phyloP scores from a whole-genome alignment of 768 basidiomycete genomes.

The Coprinellus micaceus region DNA sequence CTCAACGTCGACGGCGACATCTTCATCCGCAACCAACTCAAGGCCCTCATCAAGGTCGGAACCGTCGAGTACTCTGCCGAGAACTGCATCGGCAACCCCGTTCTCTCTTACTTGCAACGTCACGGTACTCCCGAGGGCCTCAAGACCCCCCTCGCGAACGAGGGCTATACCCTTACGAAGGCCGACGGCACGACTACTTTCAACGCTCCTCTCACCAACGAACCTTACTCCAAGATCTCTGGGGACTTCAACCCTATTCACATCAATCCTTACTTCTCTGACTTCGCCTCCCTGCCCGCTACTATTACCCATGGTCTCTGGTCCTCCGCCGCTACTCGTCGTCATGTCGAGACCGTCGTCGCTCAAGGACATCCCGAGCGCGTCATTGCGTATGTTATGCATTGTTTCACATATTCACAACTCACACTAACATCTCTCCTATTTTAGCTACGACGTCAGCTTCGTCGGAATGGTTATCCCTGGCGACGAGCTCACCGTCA shows the following conservation, averaged over 20 bases:
- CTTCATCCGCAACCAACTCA: constrained; percentile 85
- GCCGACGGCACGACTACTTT: constrained; percentile 60
- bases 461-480: constrained; percentile 98
- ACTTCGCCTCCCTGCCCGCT: constrained; percentile 86
- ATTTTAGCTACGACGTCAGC: constrained; percentile 67
- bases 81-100: constrained; percentile 89
- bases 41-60: constrained; percentile 84
- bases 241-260: constrained; percentile 99
- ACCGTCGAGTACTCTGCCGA: constrained; percentile 84
- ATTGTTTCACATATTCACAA: constrained; percentile 2
- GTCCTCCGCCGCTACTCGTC: constrained; percentile 92
- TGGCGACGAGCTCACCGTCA: constrained; percentile 80
- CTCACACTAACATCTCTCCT: constrained; percentile 8
- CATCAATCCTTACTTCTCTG: constrained; percentile 96
- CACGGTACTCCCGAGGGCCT: constrained; percentile 80
- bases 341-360: constrained; percentile 88
- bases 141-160: constrained; percentile 72
- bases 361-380: constrained; percentile 91
- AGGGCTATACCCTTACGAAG: constrained; percentile 80
- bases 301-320: constrained; percentile 99
- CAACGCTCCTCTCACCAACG: constrained; percentile 85
- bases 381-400: constrained; percentile 50
- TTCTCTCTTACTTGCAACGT: constrained; percentile 88
- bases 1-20: constrained; percentile 82
- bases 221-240: constrained; percentile 92